phyloP scores from a whole-genome alignment of 169 alveolate genomes.

The Babesia sp. region DNA sequence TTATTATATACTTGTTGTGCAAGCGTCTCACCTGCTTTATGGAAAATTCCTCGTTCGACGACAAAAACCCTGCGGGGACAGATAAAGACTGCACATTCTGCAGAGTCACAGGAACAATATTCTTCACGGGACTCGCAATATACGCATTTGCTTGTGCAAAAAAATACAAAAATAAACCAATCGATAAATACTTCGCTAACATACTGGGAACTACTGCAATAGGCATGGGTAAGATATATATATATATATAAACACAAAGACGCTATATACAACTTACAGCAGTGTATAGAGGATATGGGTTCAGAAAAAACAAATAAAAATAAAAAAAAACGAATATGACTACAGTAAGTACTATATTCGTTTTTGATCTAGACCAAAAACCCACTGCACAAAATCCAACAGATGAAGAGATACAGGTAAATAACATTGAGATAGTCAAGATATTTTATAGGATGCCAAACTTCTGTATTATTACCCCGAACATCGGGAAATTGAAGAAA shows the following conservation, averaged over 20 bases:
- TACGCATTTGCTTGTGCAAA: slow-evolving; percentile 57
- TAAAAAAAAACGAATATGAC: slow-evolving; percentile 4
- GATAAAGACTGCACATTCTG: slow-evolving; percentile 61
- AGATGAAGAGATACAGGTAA: slow-evolving; percentile 64
- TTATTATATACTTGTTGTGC: background rate
- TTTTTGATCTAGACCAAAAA: slow-evolving; percentile 46
- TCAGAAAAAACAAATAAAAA: background rate
- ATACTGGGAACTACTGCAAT: slow-evolving; percentile 42
- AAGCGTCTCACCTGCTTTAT: background rate
- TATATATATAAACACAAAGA: background rate
- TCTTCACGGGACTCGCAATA: slow-evolving; percentile 43
- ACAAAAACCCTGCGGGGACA: background rate
- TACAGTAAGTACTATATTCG: slow-evolving; percentile 47
- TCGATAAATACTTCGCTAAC: slow-evolving; percentile 40
- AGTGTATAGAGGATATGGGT: slow-evolving; percentile 45
- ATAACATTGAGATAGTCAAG: background rate
- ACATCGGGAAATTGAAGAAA: slow-evolving; percentile 47
- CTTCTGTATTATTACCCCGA: slow-evolving; percentile 64
- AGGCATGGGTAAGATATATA: slow-evolving; percentile 39
- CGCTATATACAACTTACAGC: slow-evolving; percentile 12
- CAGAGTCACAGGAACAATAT: slow-evolving; percentile 60
- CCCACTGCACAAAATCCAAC: slow-evolving; percentile 43
- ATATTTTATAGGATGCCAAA: slow-evolving; percentile 37
- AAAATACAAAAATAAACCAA: slow-evolving; percentile 30
- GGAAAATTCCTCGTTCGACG: slow-evolving; percentile 32